Evolutionary conservation across 2,329 filamentous ascomycete species (phyloP).

Genomic region (Decorospora gaudefroyi): DNA sequence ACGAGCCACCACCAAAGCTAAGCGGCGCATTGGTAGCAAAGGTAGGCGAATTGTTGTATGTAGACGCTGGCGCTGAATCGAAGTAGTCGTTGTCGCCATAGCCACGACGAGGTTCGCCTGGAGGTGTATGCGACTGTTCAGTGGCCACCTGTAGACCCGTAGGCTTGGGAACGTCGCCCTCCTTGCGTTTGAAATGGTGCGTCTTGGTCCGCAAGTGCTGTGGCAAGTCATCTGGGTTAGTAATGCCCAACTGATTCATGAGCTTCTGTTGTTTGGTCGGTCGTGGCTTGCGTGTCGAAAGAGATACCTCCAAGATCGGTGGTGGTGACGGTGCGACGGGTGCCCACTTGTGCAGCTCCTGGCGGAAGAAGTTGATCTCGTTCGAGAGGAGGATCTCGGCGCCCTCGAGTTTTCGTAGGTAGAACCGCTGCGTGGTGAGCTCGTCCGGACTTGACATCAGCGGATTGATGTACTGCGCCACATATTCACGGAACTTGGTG

Average conservation of each 20-base stretch:
- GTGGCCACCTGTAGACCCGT: conserved; percentile 44
- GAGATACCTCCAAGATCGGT: conserved; percentile 81
- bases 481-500: conserved; percentile 79
- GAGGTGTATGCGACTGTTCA: conserved; percentile 46
- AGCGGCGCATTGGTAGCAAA: conserved; percentile 40
- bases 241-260: conserved; percentile 83
- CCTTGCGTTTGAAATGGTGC: conserved; percentile 62
- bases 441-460: conserved; percentile 82
- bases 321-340: conserved; percentile 86
- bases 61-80: conserved; percentile 29
- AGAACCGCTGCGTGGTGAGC: conserved; percentile 88
- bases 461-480: conserved; percentile 79
- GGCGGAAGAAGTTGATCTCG: conserved; percentile 97
- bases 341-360: conserved; percentile 92
- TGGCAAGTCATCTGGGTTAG: conserved; percentile 87
- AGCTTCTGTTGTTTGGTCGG: conserved; percentile 97
- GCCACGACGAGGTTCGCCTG: conserved; percentile 42
- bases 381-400: conserved; percentile 88
- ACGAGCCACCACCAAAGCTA: conserved; percentile 35
- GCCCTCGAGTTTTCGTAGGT: conserved; percentile 94
- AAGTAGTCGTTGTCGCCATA: conserved; percentile 43
- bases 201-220: conserved; percentile 76
- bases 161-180: conserved; percentile 49
- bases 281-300: conserved; percentile 91
- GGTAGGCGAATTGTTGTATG: conserved; percentile 43